phyloP scores from a whole-genome alignment of 768 basidiomycete species.

The Tulasnella sp. region DNA sequence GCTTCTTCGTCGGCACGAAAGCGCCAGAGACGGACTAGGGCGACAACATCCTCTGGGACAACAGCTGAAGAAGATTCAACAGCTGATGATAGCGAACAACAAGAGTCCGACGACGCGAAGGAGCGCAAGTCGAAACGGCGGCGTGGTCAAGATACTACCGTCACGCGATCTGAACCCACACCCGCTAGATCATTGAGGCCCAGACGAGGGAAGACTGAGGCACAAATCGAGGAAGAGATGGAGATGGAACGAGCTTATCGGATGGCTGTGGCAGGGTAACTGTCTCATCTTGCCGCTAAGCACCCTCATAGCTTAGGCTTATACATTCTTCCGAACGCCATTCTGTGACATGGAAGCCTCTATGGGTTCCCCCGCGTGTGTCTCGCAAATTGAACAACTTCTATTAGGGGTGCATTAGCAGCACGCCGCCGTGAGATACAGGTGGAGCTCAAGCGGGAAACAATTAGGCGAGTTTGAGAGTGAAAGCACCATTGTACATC shows the following conservation, averaged over 20 bases:
- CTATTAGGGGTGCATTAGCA: too few relatives aligned
- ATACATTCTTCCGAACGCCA: too few relatives aligned
- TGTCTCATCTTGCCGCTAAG: too few relatives aligned
- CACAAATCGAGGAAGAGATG: conserved; percentile 39
- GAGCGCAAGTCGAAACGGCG: conserved; percentile 14
- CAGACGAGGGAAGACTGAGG: conserved; percentile 43
- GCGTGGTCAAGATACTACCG: background rate
- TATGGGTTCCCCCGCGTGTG: too few relatives aligned
- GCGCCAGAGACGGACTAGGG: background rate
- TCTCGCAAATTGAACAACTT: too few relatives aligned
- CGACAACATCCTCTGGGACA: background rate
- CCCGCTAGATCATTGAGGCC: conserved; percentile 48
- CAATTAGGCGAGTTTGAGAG: too few relatives aligned
- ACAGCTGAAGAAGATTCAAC: background rate
- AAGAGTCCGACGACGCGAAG: conserved; percentile 20
- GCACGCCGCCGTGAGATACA: too few relatives aligned
- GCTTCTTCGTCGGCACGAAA: background rate
- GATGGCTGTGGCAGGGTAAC: conserved; percentile 37
- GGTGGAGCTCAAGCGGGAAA: too few relatives aligned
- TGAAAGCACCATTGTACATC: background rate
- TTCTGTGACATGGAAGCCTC: too few relatives aligned
- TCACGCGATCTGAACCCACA: conserved; percentile 22
- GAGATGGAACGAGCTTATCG: conserved; percentile 42
- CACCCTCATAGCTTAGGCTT: too few relatives aligned
- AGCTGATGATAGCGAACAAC: conserved; percentile 18